Evolutionary conservation across 1,139 yeast genomes (phyloP), one percentile per base, ranked within the genome.

Genomic region (Martiniozyma asiatica): DNA sequence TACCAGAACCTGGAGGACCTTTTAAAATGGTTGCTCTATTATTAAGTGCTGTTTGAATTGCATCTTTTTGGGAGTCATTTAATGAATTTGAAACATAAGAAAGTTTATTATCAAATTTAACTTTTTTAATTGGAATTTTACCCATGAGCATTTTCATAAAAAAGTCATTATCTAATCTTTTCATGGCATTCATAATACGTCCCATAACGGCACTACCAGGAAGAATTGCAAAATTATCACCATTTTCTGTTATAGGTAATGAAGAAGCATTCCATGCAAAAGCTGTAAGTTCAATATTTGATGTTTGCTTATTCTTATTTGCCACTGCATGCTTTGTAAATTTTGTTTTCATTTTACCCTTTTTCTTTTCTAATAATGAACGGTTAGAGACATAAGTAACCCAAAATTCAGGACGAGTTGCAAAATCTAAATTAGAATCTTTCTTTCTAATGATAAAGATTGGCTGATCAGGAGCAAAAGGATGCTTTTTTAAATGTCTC

Each of bases 1-100:
- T 89, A 58, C 98, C 98, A 0, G 97, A 87, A 52, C 96, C 96
- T 0, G 96, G 96, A 3, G 96, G 96, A 35, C 98, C 98, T 57
- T 87, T 96, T 48, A 89, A 80, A 25, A 89, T 70, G 0, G 85
- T 77, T 16, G 76, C 67, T 1, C 72, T 60, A 44, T 77, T 77
- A 44, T 74, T 75, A 40, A 77, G 50, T 0, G 74, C 80, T 9
- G 79, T 74, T 46, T 76, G 81, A 26, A 76, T 61, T 0, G 84
- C 84, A 14, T 61, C 62, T 39, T 69, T 71, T 44, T 77, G 87
- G 0, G 85, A 76, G 5, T 64, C 70, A 45, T 76, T 76, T 39
- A 76, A 61, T 0, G 58, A 45, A 26, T 59, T 64, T 1, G 68
- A 58, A 38, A 63, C 67, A 33, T 61, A 64, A 4, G 28, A 21